Percentiles rank a stretch among this genome's conserved stretches.
Evolutionary conservation across 176 grass and related monocot genomes (phyloP).

Genomic region (Dactylis glomerata): DNA sequence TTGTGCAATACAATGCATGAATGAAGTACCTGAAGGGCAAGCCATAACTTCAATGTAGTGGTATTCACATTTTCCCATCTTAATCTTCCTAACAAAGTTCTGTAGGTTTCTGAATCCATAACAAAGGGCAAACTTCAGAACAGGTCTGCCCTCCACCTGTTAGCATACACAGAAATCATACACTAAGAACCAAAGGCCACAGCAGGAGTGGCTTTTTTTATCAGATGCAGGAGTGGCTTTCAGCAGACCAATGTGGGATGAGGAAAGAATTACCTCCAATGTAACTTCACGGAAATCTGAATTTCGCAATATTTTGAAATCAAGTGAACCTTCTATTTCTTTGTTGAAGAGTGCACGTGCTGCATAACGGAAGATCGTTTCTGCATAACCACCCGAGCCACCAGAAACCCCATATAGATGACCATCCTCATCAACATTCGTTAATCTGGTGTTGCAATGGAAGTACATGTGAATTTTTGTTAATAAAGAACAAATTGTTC

Average conservation of each 20-base stretch:
- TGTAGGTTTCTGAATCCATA: constrained; percentile 98
- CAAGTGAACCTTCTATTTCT: constrained; percentile 63
- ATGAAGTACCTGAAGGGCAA: constrained; percentile 80
- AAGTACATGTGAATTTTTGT: constrained; percentile 5
- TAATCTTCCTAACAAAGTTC: constrained; percentile 92
- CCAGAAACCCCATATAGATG: constrained; percentile 87
- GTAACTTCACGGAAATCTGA: constrained; percentile 81
- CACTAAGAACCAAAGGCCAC: background rate
- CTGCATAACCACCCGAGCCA: constrained; percentile 89
- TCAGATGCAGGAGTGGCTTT: background rate
- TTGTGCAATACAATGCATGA: background rate
- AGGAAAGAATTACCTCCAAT: constrained; percentile 59
- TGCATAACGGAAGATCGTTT: constrained; percentile 83
- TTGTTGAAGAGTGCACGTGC: constrained; percentile 62
- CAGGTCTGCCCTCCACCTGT: constrained; percentile 79
- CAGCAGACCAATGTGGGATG: background rate
- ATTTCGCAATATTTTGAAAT: constrained; percentile 75
- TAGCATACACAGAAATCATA: constrained; percentile 24
- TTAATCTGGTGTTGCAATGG: constrained; percentile 55
- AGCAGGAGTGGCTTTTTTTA: background rate
- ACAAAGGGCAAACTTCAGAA: constrained; percentile 91
- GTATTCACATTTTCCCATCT: constrained; percentile 93
- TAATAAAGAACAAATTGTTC: background rate
- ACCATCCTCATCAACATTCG: constrained; percentile 80
- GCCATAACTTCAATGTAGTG: constrained; percentile 99